Base-by-base conservation (phyloP, 768 basidiomycete species). In the Asterophora lycoperdoides region DNA sequence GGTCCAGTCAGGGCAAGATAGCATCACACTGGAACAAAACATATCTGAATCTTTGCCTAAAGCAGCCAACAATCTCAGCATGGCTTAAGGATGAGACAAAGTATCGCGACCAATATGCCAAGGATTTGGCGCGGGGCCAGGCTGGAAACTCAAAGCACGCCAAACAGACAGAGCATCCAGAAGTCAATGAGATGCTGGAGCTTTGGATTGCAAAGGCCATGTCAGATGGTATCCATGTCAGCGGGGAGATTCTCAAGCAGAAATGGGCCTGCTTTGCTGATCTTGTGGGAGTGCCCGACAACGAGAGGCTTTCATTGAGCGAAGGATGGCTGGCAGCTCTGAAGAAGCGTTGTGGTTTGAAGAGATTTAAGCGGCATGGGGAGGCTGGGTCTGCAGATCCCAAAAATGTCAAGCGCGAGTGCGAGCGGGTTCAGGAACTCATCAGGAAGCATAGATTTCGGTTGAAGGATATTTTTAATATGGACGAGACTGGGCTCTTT, bases 191-290 rank as follows among this genome's bases (percentile, higher is more conserved):
- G 37, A 54, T 54, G 53, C 32, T 54, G 6, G 26, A 54, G 11
- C 14, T 54, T 1, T 54, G 53, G 53, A 39, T 54, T 18, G 5
- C 32, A 19, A 45, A 44, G 34, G 71, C 66, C 13, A 64, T 66
- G 63, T 29, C 29, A 1, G 60, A 69, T 47, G 46, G 46, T 1
- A 41, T 74, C n/a, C 14, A 59, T 0, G 23, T 76, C 14, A 73
- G 59, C 28, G 66, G 69, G 1, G 64, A 64, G n/a, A 62, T 70
- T 10, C 52, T 75, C 35, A 35, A 42, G 0, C 56, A 66, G 28
- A 72, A 74, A 52, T 71, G 66, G 63, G 57, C 10, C 3, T 1
- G 2, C 2, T 73, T 74, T 64, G 66, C 67, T 5, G 59, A 70
- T 11, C 46, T 63, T 26, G 57, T 26, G 32, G 56, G 63, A 0